Evolutionary conservation across 139 green algal species (phyloP), one percentile per base, ranked within the genome.

Genomic region (Ulvella scutata): DNA sequence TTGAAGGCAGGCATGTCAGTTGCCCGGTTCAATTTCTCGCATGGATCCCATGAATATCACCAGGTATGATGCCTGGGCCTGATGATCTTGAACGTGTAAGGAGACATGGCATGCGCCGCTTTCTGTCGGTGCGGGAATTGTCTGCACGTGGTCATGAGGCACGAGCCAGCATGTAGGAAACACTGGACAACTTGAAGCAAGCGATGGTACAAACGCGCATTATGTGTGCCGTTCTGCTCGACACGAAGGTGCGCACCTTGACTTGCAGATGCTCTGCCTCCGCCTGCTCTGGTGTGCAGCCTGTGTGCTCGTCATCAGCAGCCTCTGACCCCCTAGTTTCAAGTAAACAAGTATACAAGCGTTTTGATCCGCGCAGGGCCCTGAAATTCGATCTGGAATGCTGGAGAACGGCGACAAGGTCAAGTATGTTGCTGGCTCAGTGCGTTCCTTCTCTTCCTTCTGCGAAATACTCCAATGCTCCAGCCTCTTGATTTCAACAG

Each of bases 211-310:
- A 96, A 82, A 97, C 94, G 2, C 81, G 88, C 26, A 96, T 97
- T 62, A 95, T 97, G 88, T 98, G 93, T 79, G 94, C 94, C 7
- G 91, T 97, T 4, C 94, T 99, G 91, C 91, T 99, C 21, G 94
- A 99, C 79, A 99, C 94, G 38, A 99, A 99, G 90, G 92, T 92
- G 43, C 23, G 78, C n/a, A n/a, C 29, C 21, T 51, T 43, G 6
- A 61, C 20, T 4, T 39, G 38, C 28, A 3, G 33, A 76, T 13
- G 26, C 3, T 28, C 3, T 62, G 20, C n/a, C n/a, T n/a, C n/a
- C n/a, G n/a, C n/a, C n/a, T n/a, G n/a, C n/a, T n/a, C n/a, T n/a
- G n/a, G n/a, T n/a, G n/a, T n/a, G n/a, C n/a, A n/a, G n/a, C n/a
- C n/a, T n/a, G n/a, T n/a, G n/a, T n/a, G n/a, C n/a, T n/a, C n/a